Percentiles rank a stretch among this genome's conserved stretches.
Evolutionary conservation across 1,284 basidiomycete species (phyloP).

Genomic region (Trichosporon asahii): DNA sequence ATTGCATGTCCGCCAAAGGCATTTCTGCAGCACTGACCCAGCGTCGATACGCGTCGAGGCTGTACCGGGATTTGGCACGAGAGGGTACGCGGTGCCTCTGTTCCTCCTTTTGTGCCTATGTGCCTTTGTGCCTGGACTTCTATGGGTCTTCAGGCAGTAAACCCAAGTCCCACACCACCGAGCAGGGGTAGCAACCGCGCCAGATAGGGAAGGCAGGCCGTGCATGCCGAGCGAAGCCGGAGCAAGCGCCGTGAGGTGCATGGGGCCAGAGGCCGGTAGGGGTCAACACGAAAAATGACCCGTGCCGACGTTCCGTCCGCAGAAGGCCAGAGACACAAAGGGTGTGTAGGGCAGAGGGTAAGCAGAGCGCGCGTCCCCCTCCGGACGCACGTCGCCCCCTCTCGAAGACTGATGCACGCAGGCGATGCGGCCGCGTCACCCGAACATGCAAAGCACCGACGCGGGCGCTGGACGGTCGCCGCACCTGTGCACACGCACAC

Average conservation of each 20-base stretch:
- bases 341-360: neutral
- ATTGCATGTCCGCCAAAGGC: neutral
- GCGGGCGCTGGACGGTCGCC: neutral
- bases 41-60: neutral
- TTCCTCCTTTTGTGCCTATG: neutral
- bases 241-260: neutral
- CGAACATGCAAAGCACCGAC: no score
- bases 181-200: neutral
- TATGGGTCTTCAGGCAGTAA: neutral
- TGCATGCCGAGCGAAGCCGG: neutral
- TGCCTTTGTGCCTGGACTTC: neutral
- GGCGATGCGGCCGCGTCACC: neutral
- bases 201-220: neutral
- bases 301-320: neutral
- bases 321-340: neutral
- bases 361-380: neutral
- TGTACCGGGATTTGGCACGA: neutral
- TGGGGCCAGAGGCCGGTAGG: neutral
- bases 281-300: neutral
- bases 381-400: no score
- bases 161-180: neutral
- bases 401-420: neutral
- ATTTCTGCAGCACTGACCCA: neutral
- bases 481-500: neutral
- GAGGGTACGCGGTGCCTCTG: neutral